phyloP scores from a whole-genome alignment of 352 stramenopile species.

The Globisporangium lucens region DNA sequence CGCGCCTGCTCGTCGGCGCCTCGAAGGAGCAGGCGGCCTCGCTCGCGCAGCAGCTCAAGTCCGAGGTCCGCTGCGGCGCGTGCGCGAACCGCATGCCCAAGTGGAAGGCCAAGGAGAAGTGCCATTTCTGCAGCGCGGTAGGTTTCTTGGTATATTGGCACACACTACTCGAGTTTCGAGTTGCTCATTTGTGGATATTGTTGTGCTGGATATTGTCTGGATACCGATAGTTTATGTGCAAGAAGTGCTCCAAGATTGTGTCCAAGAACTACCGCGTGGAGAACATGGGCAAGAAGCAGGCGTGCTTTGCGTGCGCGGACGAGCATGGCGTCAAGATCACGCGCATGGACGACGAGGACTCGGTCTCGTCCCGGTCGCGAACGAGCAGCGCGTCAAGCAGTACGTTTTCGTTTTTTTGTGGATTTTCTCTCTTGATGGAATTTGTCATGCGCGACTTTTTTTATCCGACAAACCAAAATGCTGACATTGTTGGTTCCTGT shows the following conservation, averaged over 20 bases:
- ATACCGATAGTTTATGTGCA: conserved; percentile 53
- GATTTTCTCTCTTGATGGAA: not conserved
- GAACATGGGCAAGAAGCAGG: conserved; percentile 30
- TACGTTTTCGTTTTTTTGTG: not conserved
- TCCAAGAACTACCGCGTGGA: conserved; percentile 56
- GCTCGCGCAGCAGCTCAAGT: conserved; percentile 49
- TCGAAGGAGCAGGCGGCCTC: conserved; percentile 31
- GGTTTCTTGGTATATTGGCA: conserved; percentile 17
- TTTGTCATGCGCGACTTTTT: not conserved
- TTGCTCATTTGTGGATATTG: conserved; percentile 10
- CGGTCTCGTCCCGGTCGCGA: conserved; percentile 11
- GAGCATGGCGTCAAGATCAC: conserved; percentile 32
- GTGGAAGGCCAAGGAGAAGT: conserved; percentile 56
- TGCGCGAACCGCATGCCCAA: conserved; percentile 59
- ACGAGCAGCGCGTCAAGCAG: conserved; percentile 10
- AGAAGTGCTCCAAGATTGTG: conserved; percentile 62
- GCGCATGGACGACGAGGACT: conserved; percentile 18
- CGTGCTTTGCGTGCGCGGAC: conserved; percentile 62
- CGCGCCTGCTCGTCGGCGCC: conserved; percentile 30
- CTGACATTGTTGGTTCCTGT: not conserved
- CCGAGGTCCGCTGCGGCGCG: conserved; percentile 53
- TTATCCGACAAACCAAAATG: not conserved
- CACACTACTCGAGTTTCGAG: no score
- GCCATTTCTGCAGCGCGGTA: conserved; percentile 61
- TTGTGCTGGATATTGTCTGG: not conserved